Evolutionary conservation across 768 basidiomycete genomes (phyloP).

Genomic region (Leccinum aurantiacum): DNA sequence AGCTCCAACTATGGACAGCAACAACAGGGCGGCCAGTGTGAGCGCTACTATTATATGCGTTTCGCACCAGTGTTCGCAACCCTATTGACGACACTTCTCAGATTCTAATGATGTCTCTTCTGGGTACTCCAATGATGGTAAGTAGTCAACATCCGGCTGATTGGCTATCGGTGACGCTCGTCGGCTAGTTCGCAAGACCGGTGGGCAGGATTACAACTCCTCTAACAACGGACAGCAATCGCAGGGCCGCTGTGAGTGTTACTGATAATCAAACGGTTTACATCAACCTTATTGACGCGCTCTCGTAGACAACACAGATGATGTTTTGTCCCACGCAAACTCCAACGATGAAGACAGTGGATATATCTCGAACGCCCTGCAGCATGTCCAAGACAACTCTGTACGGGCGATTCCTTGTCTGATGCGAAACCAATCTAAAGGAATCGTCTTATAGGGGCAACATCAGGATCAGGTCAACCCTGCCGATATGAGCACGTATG

Average conservation of each 20-base stretch:
- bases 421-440: conserved; percentile 1
- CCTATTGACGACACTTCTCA: neutral
- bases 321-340: conserved; percentile 56
- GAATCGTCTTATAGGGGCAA: conserved; percentile 7
- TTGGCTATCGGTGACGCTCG: conserved; percentile 10
- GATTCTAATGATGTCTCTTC: too few species aligned
- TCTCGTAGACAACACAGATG: conserved; percentile 59
- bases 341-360: conserved; percentile 7
- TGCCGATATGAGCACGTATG: conserved; percentile 17
- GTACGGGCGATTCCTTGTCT: conserved; percentile 10
- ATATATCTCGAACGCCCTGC: conserved; percentile 18
- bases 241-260: conserved; percentile 26
- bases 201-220: conserved; percentile 63
- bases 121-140: neutral
- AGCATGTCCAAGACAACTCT: conserved; percentile 24
- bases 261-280: neutral
- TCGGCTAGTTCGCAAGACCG: conserved; percentile 51
- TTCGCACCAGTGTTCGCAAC: conserved; percentile 7
- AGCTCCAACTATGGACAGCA: too few species aligned
- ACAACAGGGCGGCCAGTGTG: conserved; percentile 20
- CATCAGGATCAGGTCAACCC: conserved; percentile 18
- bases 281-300: conserved; percentile 3
- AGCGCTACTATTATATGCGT: conserved; percentile 1
- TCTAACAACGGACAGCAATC: conserved; percentile 43
- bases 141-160: neutral